Evolutionary conservation across 164 flowering plant genomes (phyloP).

Genomic region (Piper betle): DNA sequence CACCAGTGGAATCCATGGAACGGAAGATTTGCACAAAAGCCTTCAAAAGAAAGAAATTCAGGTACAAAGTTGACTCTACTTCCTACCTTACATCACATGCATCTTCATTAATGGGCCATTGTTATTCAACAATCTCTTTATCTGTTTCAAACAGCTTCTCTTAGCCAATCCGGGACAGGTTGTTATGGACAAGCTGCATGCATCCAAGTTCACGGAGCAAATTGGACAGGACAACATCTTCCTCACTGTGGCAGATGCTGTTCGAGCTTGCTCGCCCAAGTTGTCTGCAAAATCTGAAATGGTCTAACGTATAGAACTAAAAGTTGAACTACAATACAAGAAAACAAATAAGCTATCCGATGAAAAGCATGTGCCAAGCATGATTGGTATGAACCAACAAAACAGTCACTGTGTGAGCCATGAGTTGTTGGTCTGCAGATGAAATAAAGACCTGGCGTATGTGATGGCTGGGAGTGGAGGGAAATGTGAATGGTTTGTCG

Average conservation of each 20-base stretch:
- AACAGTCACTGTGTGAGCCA: too few species aligned
- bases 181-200: constrained; percentile 71
- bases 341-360: too few species aligned
- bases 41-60: constrained; percentile 54
- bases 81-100: not conserved
- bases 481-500: too few species aligned
- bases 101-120: not conserved
- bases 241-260: constrained; percentile 81
- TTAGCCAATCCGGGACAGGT: constrained; percentile 80
- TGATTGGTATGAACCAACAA: too few species aligned
- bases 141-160: constrained; percentile 35
- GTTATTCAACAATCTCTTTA: constrained; percentile 5
- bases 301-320: too few species aligned
- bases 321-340: too few species aligned
- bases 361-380: too few species aligned
- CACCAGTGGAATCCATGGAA: constrained; percentile 83
- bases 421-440: too few species aligned
- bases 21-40: constrained; percentile 51
- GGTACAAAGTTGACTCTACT: constrained; percentile 16
- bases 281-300: not conserved
- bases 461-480: too few species aligned
- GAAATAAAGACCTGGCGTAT: too few species aligned
- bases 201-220: constrained; percentile 31
- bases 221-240: constrained; percentile 69
- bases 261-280: constrained; percentile 41